Base-by-base conservation (phyloP, 108 stramenopile genomes). In the Pelagomonas calceolata region DNA sequence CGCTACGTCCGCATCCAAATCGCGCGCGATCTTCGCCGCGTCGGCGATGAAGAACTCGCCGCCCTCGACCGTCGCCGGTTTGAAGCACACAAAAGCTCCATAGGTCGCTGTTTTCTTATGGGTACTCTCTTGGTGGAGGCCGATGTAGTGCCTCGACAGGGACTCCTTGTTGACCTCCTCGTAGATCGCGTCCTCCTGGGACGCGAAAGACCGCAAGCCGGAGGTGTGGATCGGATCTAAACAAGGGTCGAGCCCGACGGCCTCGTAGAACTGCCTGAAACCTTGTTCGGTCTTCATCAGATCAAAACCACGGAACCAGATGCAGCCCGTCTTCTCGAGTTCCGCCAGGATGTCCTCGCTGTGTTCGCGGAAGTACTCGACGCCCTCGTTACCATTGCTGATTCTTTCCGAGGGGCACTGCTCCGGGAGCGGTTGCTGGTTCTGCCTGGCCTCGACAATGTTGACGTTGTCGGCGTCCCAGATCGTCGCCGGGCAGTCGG, bases 121-220 rank as follows among this genome's bases (percentile, higher is more conserved):
- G 46, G 92, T 93, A 43, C 88, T 89, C 71, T 93, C 92, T 68
- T 72, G 82, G 79, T 93, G 92, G 34, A 93, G 82, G 34, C 92
- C 92, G 75, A 93, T 93, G 82, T 91, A 93, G 70, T 93, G 92
- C 64, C 78, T 77, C 4, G 90, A 81, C 0, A 93, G 80, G 36
- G 86, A 87, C 16, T 89, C 89, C 74, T 93, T 93, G 84, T 93
- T 93, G 66, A 93, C 89, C 82, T 93, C 92, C 76, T 93, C 92
- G 82, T 93, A 93, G 46, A 91, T 65, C 32, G 88, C 90, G 81
- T 93, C 90, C 32, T 89, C 81, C 76, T 93, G 90, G 67, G 87
- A 88, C 12, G 92, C 84, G 84, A 93, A 93, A 72, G 91, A 90
- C 32, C 92, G 83, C 75, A 93, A 76, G 63, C 92, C 92, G 43